Evolutionary conservation across 2,329 filamentous ascomycete species (phyloP).

Genomic region (Hypocreales sp.): DNA sequence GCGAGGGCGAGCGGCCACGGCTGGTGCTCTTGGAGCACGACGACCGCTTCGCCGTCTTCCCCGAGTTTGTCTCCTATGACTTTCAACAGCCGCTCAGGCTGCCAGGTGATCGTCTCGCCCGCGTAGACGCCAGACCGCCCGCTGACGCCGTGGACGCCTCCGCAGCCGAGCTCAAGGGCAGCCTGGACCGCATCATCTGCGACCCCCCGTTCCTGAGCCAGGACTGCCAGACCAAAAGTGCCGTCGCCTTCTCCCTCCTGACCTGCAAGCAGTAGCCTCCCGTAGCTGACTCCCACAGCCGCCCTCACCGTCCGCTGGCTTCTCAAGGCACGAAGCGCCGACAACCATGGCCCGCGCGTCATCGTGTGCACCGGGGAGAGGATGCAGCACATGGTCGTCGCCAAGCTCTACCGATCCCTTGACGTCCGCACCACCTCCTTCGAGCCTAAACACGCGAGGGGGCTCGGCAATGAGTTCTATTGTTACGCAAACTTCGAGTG

Average conservation of each 20-base stretch:
- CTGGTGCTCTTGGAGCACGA: slow-evolving; percentile 61
- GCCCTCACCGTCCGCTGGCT: slow-evolving; percentile 66
- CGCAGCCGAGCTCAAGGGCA: slow-evolving; percentile 41
- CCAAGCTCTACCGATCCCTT: slow-evolving; percentile 49
- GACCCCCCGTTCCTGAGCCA: slow-evolving; percentile 70
- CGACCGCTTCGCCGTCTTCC: slow-evolving; percentile 55
- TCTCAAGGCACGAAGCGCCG: slow-evolving; percentile 22
- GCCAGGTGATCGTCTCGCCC: too few relatives aligned
- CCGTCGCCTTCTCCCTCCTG: too few relatives aligned
- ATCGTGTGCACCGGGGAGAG: slow-evolving; percentile 67
- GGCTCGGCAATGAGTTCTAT: slow-evolving; percentile 66
- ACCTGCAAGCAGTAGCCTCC: too few relatives aligned
- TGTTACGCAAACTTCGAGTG: slow-evolving; percentile 70
- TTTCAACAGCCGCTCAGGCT: slow-evolving; percentile 53
- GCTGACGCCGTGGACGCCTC: too few relatives aligned
- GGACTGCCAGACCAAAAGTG: slow-evolving; percentile 68
- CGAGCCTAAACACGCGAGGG: slow-evolving; percentile 52
- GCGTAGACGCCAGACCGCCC: too few relatives aligned
- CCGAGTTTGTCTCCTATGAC: slow-evolving; percentile 62
- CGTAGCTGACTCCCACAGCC: slow-evolving; percentile 24
- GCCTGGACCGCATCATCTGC: slow-evolving; percentile 53
- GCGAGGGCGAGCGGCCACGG: slow-evolving; percentile 26
- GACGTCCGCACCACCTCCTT: slow-evolving; percentile 52
- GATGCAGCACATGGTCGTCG: slow-evolving; percentile 50
- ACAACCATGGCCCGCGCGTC: slow-evolving; percentile 20